These are phyloP conservation scores for Mycena capillaripes DNA, from an alignment of 768 basidiomycete species.

Conservation along the genomic window DNA sequence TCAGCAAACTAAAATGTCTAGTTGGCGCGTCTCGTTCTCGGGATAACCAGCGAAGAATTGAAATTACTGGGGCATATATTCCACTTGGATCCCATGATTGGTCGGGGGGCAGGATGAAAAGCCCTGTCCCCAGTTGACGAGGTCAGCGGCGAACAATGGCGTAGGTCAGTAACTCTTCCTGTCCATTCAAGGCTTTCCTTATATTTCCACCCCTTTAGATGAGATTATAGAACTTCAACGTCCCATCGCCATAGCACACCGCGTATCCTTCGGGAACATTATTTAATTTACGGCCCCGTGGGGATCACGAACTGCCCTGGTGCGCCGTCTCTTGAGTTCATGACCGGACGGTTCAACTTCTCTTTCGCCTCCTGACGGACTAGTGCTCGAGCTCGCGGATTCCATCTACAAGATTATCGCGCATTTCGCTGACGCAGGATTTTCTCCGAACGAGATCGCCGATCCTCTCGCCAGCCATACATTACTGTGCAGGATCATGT, in stretches of 20 bases:
- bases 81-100: too few relatives aligned
- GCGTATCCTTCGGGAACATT: conserved; percentile 53
- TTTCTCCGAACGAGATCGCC: conserved; percentile 50
- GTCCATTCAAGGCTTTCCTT: conserved; percentile 19
- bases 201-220: conserved; percentile 36
- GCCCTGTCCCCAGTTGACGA: too few relatives aligned
- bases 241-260: conserved; percentile 46
- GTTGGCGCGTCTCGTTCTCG: too few relatives aligned
- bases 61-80: too few relatives aligned
- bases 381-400: conserved; percentile 53
- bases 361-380: conserved; percentile 42
- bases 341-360: conserved; percentile 50
- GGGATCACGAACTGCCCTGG: conserved; percentile 55
- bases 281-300: conserved; percentile 52
- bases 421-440: conserved; percentile 49
- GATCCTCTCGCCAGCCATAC: conserved; percentile 49
- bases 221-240: conserved; percentile 49
- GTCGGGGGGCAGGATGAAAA: too few relatives aligned
- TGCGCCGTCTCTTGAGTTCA: conserved; percentile 53
- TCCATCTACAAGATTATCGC: conserved; percentile 43
- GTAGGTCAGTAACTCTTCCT: conserved; percentile 7
- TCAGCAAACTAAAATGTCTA: too few relatives aligned
- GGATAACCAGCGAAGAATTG: too few relatives aligned
- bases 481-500: conserved; percentile 42
- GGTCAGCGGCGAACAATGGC: conserved; percentile 42